These are phyloP conservation scores for Exophiala phaeomuriformis DNA, from an alignment of 2,329 filamentous ascomycete genomes.

Conservation along the genomic window DNA sequence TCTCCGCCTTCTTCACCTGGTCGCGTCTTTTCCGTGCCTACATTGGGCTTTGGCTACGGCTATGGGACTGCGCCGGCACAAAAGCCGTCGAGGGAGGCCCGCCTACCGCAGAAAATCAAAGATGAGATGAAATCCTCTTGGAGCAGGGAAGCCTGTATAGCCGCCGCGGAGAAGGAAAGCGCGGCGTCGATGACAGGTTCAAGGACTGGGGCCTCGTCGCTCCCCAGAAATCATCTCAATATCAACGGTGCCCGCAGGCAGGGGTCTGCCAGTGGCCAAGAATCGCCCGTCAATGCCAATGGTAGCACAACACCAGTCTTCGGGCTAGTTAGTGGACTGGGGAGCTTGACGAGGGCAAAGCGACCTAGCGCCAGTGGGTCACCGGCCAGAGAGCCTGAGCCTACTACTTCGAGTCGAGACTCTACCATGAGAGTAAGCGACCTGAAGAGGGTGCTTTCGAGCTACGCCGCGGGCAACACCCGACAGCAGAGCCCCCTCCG, in stretches of 20 bases:
- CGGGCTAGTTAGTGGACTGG: slow-evolving; percentile 25
- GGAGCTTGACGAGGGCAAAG: slow-evolving; percentile 30
- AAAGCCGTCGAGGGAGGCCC: slow-evolving; percentile 37
- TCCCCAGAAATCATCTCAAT: slow-evolving; percentile 25
- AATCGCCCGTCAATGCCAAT: slow-evolving; percentile 25
- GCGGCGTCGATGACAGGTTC: slow-evolving; percentile 71
- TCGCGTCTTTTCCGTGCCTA: slow-evolving; percentile 56
- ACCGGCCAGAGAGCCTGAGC: slow-evolving; percentile 30
- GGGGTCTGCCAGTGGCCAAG: slow-evolving; percentile 18
- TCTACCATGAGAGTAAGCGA: slow-evolving; percentile 44
- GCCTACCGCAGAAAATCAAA: slow-evolving; percentile 59
- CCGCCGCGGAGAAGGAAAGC: slow-evolving; percentile 57
- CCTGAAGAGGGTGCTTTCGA: slow-evolving; percentile 42
- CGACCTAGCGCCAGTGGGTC: slow-evolving; percentile 35
- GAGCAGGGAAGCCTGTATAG: slow-evolving; percentile 67
- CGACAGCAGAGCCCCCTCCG: slow-evolving; percentile 40
- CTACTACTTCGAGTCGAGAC: slow-evolving; percentile 36
- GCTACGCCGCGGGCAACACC: slow-evolving; percentile 30
- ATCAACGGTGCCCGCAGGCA: slow-evolving; percentile 21
- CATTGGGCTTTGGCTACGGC: slow-evolving; percentile 47
- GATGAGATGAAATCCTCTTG: slow-evolving; percentile 74
- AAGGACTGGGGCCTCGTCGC: slow-evolving; percentile 46
- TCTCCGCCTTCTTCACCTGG: slow-evolving; percentile 66
- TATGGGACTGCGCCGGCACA: slow-evolving; percentile 32
- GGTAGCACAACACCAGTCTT: slow-evolving; percentile 20